These are phyloP conservation scores for Colletotrichum graminicola DNA, from an alignment of 2,329 filamentous ascomycete genomes.

Conservation along the genomic window DNA sequence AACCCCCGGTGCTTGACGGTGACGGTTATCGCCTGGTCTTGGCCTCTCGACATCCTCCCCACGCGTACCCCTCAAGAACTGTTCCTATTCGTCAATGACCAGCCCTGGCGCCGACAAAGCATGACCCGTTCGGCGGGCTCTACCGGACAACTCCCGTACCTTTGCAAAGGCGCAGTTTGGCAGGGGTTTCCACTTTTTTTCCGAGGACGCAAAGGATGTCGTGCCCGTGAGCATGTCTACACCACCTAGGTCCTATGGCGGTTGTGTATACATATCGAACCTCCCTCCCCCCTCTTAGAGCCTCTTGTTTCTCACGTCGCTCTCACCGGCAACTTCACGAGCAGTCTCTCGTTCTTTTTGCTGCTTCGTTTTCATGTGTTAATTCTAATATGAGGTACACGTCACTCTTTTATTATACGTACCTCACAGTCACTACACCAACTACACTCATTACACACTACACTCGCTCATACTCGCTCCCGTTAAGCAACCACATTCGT, in stretches of 20 bases:
- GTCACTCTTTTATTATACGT: conserved; percentile 21
- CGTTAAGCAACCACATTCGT: conserved; percentile 11
- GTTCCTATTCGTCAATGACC: conserved; percentile 16
- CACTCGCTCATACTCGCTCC: conserved; percentile 17
- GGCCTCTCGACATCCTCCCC: conserved; percentile 3
- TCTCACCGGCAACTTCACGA: not conserved
- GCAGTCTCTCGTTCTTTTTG: conserved; percentile 19
- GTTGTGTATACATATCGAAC: conserved; percentile 12
- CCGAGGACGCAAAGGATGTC: conserved; percentile 20
- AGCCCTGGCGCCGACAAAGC: conserved; percentile 18
- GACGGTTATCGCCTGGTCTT: conserved; percentile 10
- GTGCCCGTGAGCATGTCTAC: conserved; percentile 1
- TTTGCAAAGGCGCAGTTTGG: conserved; percentile 26
- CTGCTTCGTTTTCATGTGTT: conserved; percentile 10
- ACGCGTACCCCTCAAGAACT: not conserved
- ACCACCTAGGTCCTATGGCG: not conserved
- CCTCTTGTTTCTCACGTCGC: not conserved
- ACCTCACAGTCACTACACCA: not conserved
- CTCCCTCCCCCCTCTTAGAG: not conserved
- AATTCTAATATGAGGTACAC: conserved; percentile 12
- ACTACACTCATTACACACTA: not conserved
- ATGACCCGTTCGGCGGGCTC: conserved; percentile 13
- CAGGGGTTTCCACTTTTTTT: conserved; percentile 2
- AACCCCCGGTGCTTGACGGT: conserved; percentile 5
- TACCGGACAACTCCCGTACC: conserved; percentile 8